Conservation (phyloP, 306 rosid species). For the Betula pendula region DNA sequence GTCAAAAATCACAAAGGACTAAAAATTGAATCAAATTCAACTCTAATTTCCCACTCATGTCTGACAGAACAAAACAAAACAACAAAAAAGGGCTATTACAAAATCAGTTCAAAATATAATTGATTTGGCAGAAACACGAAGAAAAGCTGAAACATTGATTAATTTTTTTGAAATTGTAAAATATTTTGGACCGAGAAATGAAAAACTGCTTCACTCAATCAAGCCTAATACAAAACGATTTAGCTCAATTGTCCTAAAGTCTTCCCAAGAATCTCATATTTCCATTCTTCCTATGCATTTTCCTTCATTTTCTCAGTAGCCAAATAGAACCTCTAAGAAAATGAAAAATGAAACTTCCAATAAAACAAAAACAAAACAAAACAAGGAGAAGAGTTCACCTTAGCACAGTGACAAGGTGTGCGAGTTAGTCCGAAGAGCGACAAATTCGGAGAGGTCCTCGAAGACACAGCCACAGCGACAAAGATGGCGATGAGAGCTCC, state of each 20-base stretch:
- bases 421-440: slow-evolving; percentile 52
- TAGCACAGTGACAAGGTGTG: slow-evolving; percentile 65
- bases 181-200: not conserved
- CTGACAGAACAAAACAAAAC: not conserved
- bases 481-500: slow-evolving; percentile 55
- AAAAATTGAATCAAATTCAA: not conserved
- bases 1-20: not conserved
- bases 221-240: not conserved
- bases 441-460: slow-evolving; percentile 38
- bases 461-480: slow-evolving; percentile 62
- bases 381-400: slow-evolving; percentile 41
- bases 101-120: not conserved
- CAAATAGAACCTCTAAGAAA: not conserved
- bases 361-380: not conserved
- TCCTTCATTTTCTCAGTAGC: slow-evolving; percentile 1
- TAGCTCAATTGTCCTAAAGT: not conserved
- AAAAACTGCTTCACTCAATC: not conserved
- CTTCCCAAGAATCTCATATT: not conserved
- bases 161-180: not conserved
- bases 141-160: not conserved
- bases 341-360: not conserved
- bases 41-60: not conserved
- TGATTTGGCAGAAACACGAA: not conserved
- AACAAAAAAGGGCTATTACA: not conserved
- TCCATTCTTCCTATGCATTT: not conserved